Percentiles rank a stretch among this genome's conserved stretches.
Conservation (phyloP, 2,329 filamentous ascomycete genomes). For the Neospermospora avenae region DNA sequence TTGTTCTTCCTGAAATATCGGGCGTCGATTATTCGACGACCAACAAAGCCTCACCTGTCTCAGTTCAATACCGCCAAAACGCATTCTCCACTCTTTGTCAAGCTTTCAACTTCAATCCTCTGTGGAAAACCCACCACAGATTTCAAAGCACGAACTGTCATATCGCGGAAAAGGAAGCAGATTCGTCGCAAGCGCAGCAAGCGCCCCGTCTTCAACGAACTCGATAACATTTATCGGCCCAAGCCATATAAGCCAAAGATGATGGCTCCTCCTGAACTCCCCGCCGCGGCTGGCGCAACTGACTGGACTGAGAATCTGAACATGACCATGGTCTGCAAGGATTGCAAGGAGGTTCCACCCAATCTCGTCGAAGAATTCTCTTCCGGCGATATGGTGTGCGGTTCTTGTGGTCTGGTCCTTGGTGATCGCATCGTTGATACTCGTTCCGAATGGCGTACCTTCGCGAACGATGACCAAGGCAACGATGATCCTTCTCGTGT, state of each 20-base stretch:
- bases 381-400: conserved; percentile 88
- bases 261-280: conserved; percentile 39
- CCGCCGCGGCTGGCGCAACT: conserved; percentile 12
- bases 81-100: conserved; percentile 70
- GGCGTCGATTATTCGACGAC: conserved; percentile 23
- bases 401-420: conserved; percentile 85
- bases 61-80: conserved; percentile 53
- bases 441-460: conserved; percentile 97
- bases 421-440: conserved; percentile 91
- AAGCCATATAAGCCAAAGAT: conserved; percentile 45
- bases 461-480: conserved; percentile 95
- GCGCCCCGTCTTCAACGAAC: conserved; percentile 41
- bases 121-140: conserved; percentile 37
- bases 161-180: conserved; percentile 34
- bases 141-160: conserved; percentile 28
- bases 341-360: conserved; percentile 89
- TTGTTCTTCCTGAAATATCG: conserved; percentile 5
- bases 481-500: conserved; percentile 98
- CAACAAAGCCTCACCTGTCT: conserved; percentile 9
- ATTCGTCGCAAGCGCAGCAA: conserved; percentile 38
- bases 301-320: conserved; percentile 69
- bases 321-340: conserved; percentile 78
- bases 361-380: conserved; percentile 92
- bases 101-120: conserved; percentile 47
- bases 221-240: conserved; percentile 43